These are phyloP conservation scores for Sanghuangporus baumii DNA, from an alignment of 1,284 basidiomycete genomes.

Conservation along the genomic window DNA sequence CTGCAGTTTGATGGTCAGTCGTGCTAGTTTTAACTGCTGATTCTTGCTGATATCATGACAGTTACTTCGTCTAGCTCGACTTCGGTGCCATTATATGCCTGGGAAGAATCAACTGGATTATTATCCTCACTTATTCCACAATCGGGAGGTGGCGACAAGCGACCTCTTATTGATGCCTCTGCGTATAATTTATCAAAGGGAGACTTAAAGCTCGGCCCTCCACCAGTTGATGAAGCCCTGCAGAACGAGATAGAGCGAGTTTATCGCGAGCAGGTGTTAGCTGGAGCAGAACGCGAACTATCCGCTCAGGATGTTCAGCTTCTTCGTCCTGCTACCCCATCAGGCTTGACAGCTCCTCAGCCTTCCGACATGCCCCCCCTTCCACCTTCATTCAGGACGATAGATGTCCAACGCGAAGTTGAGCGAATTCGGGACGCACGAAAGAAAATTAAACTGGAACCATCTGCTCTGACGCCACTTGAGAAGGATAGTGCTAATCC, in stretches of 20 bases:
- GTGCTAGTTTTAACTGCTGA: conserved; percentile 11
- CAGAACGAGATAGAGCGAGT: conserved; percentile 73
- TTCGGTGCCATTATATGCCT: conserved; percentile 53
- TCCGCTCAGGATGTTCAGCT: conserved; percentile 56
- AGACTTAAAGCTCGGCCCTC: conserved; percentile 78
- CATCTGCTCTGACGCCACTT: conserved; percentile 49
- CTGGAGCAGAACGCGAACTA: conserved; percentile 54
- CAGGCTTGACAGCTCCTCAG: conserved; percentile 59
- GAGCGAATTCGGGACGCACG: conserved; percentile 85
- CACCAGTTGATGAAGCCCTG: conserved; percentile 74
- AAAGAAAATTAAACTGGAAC: conserved; percentile 85
- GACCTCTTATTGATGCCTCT: conserved; percentile 45
- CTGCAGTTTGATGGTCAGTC: conserved; percentile 82
- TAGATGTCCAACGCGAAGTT: conserved; percentile 91
- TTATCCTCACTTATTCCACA: conserved; percentile 73
- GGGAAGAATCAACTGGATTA: conserved; percentile 82
- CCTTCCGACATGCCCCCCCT: conserved; percentile 73
- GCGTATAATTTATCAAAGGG: conserved; percentile 72
- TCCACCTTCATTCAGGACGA: conserved; percentile 76
- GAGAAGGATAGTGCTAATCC: conserved; percentile 48
- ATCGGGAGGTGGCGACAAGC: conserved; percentile 35
- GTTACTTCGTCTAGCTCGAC: conserved; percentile 70
- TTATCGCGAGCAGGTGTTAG: conserved; percentile 63
- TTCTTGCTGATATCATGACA: conserved; percentile 27
- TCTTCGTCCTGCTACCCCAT: conserved; percentile 39